Evolutionary conservation across 176 grass and related monocot species (phyloP), one percentile per base, ranked within the genome.

Genomic region (Calamus simplicifolius): DNA sequence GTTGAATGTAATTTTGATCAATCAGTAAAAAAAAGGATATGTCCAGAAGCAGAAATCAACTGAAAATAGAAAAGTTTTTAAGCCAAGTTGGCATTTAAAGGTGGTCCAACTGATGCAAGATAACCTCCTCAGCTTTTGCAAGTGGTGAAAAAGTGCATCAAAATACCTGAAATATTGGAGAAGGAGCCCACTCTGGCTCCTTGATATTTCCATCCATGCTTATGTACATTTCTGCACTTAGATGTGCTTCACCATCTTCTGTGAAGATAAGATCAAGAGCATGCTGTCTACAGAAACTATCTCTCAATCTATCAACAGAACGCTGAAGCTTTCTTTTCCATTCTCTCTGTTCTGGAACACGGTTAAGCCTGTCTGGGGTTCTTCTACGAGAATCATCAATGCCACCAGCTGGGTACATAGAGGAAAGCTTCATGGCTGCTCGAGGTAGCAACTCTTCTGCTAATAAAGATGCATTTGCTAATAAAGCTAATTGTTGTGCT

Each of bases 181-280:
- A 96, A 16, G 91, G 91, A 21, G 62, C 77, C 91, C 91, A 96
- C 0, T 90, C 86, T 62, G 57, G 91, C 63, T 95, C 90, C 75
- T 72, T 79, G n/a, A 80, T 59, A 38, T 54, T 78, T 58, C 72
- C 81, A 79, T 96, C 86, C 86, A 90, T 83, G 57, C 49, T 84
- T 58, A 96, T 85, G 73, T 90, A 90, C 82, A 96, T 90, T 72
- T 96, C 82, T 73, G 86, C 83, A 12, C 91, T 79, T 17, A 96
- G 77, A 84, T 90, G 60, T 29, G 80, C 85, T 29, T 90, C 86
- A 6, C 91, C 82, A 58, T 90, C 91, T 17, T 96, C 91, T 55
- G 91, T 96, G 62, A 96, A 96, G 78, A 96, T 96, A 69, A 90
- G 91, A 62, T 96, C 86, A 54, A 96, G 91, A 66, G 91, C 91